Evolutionary conservation across 1,284 basidiomycete genomes (phyloP), one percentile per base, ranked within the genome.

Genomic region (Filobasidium uniguttulatum): DNA sequence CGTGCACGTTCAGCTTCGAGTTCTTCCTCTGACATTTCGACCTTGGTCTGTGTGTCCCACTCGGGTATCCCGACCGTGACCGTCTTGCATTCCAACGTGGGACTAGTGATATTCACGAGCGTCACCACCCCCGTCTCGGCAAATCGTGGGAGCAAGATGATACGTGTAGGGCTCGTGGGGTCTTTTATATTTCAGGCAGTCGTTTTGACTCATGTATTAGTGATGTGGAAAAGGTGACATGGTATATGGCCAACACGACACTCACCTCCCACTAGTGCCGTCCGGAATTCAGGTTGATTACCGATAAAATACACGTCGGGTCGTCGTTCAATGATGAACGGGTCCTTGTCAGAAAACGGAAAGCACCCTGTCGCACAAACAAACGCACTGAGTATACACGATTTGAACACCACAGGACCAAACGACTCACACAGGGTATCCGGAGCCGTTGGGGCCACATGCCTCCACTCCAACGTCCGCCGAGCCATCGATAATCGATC

Each of bases 381-480:
- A 15, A 28, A 30, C 37, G 20, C 25, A 17, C 23, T 36, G n/a
- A 31, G 29, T 29, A 14, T 44, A 12, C 15, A 15, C 7, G 30
- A 37, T 17, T 14, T 28, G 26, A 26, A 22, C 23, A 17, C 10
- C 17, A 6, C 5, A 5, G 10, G 26, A 2, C 29, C 10, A 14
- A 22, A 5, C 25, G 26, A 63, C 72, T 59, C 52, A 75, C 76
- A 97, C 1, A 99, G 75, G 1, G 94, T 99, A 68, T 99, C 94
- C 12, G 94, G 94, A 12, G 93, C 90, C 1, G 93, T 98, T 0
- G 94, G 94, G 9, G 94, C 93, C 59, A 96, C 78, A 69, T 98
- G 94, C 55, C 88, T 76, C 94, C 91, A 98, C 61, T 77, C 79
- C 10, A 99, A 73, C 14, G 88, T 91, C 44, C 82, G 75, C 56